Base-by-base conservation (phyloP, 176 grass and related monocot genomes). In the Eremochloa ophiuroides region DNA sequence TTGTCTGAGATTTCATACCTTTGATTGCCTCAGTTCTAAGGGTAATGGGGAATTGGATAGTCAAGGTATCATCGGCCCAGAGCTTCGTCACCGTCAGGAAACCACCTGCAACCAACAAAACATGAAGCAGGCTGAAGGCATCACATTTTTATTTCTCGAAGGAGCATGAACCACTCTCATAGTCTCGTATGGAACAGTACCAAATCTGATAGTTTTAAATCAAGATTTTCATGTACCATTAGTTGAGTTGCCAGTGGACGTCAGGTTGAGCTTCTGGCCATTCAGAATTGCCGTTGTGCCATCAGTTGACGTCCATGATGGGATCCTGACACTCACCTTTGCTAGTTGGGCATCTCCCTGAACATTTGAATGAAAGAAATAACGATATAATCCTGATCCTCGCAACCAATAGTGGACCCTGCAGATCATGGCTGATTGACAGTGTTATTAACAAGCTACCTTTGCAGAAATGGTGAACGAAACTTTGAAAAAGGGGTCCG, bases 301-400 rank as follows among this genome's bases (percentile, higher is more conserved):
- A 62, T 71, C 51, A 29, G 59, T 63, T 14, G 86, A 94, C 39
- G 92, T 87, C 95, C 95, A 98, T 10, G 95, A 98, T 5, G 95
- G 95, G 23, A 98, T 79, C 34, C 95, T 77, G 82, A 98, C 72
- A 66, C 78, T 87, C 59, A 94, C 25, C 51, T 85, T 94, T 44
- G 92, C 91, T 55, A 61, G 63, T 40, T 67, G 50, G 62, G 75
- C 69, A 62, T 63, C 86, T 65, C 42, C 78, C 92, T 93, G 83
- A 61, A 29, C 56, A 61, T 29, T 61, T 61, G 25, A 29, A 35
- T 14, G 1, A 28, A 61, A 61, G 58, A 61, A 58, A 25, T 0
- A 25, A 58, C 55, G n/a, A 67, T 68, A 6, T n/a, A 33, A 20
- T 26, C 16, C 29, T 48, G 5, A 59, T 44, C 67, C 40, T 50